A percentile compares a stretch with the other conserved stretches of the same genome.
These are phyloP conservation scores for Bipolaris cookei DNA, from an alignment of 2,329 filamentous ascomycete genomes.

Conservation along the genomic window DNA sequence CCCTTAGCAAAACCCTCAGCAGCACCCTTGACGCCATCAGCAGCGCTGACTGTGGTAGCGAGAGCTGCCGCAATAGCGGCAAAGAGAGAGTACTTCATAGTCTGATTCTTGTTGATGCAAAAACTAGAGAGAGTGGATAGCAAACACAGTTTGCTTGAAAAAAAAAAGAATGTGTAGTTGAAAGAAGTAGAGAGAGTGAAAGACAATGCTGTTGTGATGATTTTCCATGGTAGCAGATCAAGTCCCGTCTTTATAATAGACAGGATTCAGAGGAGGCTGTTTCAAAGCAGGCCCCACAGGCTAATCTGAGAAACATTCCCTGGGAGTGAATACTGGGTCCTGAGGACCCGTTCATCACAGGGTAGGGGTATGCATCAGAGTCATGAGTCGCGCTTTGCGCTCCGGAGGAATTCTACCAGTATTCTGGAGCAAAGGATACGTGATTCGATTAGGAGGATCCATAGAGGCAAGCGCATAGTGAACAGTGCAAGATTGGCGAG, in stretches of 20 bases:
- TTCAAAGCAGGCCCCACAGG: slow-evolving; percentile 13
- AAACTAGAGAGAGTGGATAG: slow-evolving; percentile 25
- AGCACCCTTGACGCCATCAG: slow-evolving; percentile 33
- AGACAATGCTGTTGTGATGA: slow-evolving; percentile 12
- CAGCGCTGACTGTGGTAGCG: slow-evolving; percentile 27
- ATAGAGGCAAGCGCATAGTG: not conserved
- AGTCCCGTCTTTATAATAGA: slow-evolving; percentile 20
- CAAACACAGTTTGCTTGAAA: slow-evolving; percentile 32
- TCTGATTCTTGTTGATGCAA: slow-evolving; percentile 9
- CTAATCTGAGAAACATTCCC: slow-evolving; percentile 18
- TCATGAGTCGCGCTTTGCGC: not conserved
- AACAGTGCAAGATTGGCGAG: not conserved
- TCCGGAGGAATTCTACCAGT: not conserved
- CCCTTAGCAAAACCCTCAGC: slow-evolving; percentile 39
- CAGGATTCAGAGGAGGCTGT: slow-evolving; percentile 10
- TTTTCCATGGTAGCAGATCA: not conserved
- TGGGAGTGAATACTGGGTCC: not conserved
- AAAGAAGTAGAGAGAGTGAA: slow-evolving; percentile 18
- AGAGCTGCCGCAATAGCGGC: slow-evolving; percentile 25
- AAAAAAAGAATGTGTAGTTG: slow-evolving; percentile 1
- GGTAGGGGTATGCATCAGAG: not conserved
- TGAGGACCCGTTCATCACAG: slow-evolving; percentile 8
- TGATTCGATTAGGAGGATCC: not conserved
- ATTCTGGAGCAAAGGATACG: not conserved
- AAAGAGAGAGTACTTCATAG: slow-evolving; percentile 31